Evolutionary conservation across 1,284 basidiomycete species (phyloP), one percentile per base, ranked within the genome.

Genomic region (Earliella scabrosa): DNA sequence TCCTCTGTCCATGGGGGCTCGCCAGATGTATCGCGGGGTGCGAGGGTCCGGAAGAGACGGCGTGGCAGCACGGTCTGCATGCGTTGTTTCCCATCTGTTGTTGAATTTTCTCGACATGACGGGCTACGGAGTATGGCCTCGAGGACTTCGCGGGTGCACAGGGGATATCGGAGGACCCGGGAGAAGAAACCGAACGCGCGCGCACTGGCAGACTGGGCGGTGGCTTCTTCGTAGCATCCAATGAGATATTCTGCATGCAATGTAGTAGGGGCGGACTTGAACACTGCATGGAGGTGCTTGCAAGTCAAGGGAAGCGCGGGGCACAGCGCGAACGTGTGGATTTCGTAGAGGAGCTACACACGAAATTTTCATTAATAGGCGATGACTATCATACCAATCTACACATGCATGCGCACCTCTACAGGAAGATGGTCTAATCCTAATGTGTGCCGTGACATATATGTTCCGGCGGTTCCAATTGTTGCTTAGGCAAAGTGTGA

Each of bases 241-340:
- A 81, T 58, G 60, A 92, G 76, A 67, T 88, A 93, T 58, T 80
- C 76, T 16, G 85, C 87, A 13, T 79, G 79, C 59, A 85, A 82
- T 1, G 78, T 78, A 0, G 78, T 51, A 0, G 85, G 78, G 0
- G 87, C 76, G 4, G 71, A 68, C 24, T 77, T 73, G 71, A 88
- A 87, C 5, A 87, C 73, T 6, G 68, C 50, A 58, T 83, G 69
- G 20, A 92, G 68, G 38, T 77, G 71, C 55, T 71, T 79, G 64
- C 79, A 87, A 26, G 80, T 75, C 43, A 75, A 72, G 1, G 90
- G 89, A 16, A 95, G 73, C 39, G 70, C 63, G 29, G 81, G 75
- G 14, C 87, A 92, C 10, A 81, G 71, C 0, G 90, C 83, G 57
- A 77, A 80, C 13, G 88, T 77, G 59, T 93, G 87, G 23, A 94